Base-by-base conservation (phyloP, 768 basidiomycete genomes). In the Tricholoma furcatifolium region DNA sequence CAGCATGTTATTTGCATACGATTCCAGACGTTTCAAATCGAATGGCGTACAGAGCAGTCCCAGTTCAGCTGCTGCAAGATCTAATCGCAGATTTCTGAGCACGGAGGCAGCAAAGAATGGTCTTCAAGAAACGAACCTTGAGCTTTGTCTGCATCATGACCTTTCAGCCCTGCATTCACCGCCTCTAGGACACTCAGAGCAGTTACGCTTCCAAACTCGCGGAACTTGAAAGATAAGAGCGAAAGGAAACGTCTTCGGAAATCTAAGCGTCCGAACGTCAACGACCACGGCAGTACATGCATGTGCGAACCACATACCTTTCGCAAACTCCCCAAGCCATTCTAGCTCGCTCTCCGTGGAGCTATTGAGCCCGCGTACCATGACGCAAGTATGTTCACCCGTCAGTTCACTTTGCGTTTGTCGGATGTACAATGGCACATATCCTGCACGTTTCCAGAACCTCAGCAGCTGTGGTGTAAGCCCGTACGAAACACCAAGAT, bases 391-490 rank as follows among this genome's bases (percentile, higher is more conserved):
- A 65, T 97, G 89, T 70, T 99, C 97, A 35, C 97, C 97, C 0
- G 97, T 99, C 46, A 98, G 77, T 61, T 97, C 94, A 66, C 93
- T 97, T 53, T 86, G 78, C 5, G 93, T 96, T 70, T 98, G 97
- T 27, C 96, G 85, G 27, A 98, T 70, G 63, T 98, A 98, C 12
- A 98, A 75, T 0, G 97, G 97, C 0, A 91, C 81, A 66, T 88
- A 99, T 11, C 91, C 90, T 1, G 87, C 85, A 18, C 93, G 83
- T 70, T 98, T 98, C 97, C 97, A 98, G 75, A 98, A 99, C 55
- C 92, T 79, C 36, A 98, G 79, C 1, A 98, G 76, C 57, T 82
- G 86, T 5, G 91, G 80, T 0, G 95, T 98, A 45, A 99, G 74
- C 6, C 97, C 97, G 65, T 96, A 99, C 12, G 93, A 96, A 2